These are phyloP conservation scores for Neospermospora avenae DNA, from an alignment of 2,329 filamentous ascomycete species.

Conservation along the genomic window DNA sequence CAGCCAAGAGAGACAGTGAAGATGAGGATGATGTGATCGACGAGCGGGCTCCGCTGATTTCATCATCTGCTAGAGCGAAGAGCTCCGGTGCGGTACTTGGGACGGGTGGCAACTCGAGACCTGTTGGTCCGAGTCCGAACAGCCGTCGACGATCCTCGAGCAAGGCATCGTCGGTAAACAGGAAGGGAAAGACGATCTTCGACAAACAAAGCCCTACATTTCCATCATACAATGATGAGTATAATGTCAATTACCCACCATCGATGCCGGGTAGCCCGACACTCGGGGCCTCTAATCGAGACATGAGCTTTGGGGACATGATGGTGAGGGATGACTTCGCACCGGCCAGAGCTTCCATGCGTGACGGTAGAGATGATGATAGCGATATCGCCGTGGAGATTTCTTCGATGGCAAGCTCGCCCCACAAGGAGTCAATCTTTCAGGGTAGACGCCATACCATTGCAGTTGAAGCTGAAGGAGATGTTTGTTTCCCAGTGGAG, in stretches of 20 bases:
- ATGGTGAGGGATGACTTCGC: slow-evolving; percentile 67
- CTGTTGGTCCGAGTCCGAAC: slow-evolving; percentile 47
- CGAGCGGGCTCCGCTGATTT: slow-evolving; percentile 55
- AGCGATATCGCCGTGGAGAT: slow-evolving; percentile 33
- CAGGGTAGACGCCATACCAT: slow-evolving; percentile 53
- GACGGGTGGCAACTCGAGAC: slow-evolving; percentile 18
- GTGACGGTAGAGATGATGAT: slow-evolving; percentile 22
- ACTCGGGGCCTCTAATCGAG: slow-evolving; percentile 46
- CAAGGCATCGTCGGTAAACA: slow-evolving; percentile 45
- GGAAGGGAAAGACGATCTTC: slow-evolving; percentile 28
- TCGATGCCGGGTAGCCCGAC: slow-evolving; percentile 62
- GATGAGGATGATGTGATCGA: slow-evolving; percentile 47
- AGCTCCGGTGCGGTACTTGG: slow-evolving; percentile 24
- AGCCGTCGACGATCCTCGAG: slow-evolving; percentile 28
- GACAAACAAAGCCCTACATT: slow-evolving; percentile 27
- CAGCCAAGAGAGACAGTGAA: slow-evolving; percentile 43
- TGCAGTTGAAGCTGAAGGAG: slow-evolving; percentile 68
- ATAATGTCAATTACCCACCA: slow-evolving; percentile 66
- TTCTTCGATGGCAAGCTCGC: slow-evolving; percentile 27
- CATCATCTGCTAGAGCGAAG: slow-evolving; percentile 40
- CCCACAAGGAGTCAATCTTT: slow-evolving; percentile 26
- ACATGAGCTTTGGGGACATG: slow-evolving; percentile 63
- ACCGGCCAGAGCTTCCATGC: slow-evolving; percentile 17
- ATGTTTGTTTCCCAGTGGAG: slow-evolving; percentile 88
- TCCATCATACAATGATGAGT: slow-evolving; percentile 42